A percentile compares a stretch with the other conserved stretches of the same genome.
These are phyloP conservation scores for Dactylellina sp. DNA, from an alignment of 2,329 filamentous ascomycete species.

Conservation along the genomic window DNA sequence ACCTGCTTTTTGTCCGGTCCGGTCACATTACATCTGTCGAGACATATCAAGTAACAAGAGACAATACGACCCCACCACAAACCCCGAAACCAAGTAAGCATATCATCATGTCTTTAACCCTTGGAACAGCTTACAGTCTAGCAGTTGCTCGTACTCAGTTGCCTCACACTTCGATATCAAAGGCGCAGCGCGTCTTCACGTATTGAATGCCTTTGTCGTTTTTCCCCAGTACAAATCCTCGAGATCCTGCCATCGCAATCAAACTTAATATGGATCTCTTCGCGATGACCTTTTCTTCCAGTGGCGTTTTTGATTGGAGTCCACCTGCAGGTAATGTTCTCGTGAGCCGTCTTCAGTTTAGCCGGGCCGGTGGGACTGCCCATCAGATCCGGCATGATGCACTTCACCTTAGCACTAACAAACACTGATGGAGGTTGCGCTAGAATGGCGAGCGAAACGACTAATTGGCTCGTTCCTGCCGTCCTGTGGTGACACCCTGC, in stretches of 20 bases:
- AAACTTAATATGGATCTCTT: slow-evolving; percentile 47
- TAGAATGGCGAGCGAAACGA: slow-evolving; percentile 28
- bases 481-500: slow-evolving; percentile 24
- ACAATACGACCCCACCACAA: slow-evolving; percentile 20
- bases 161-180: slow-evolving; percentile 20
- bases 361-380: slow-evolving; percentile 51
- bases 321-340: slow-evolving; percentile 44
- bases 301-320: slow-evolving; percentile 54
- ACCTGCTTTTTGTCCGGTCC: not conserved
- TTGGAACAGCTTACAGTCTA: not conserved
- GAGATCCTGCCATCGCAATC: slow-evolving; percentile 21
- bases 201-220: not conserved
- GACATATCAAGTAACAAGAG: too few relatives aligned
- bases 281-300: slow-evolving; percentile 16
- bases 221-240: slow-evolving; percentile 20
- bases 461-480: slow-evolving; percentile 29
- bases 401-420: slow-evolving; percentile 25
- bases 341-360: slow-evolving; percentile 47
- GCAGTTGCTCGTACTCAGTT: slow-evolving; percentile 8
- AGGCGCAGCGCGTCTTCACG: not conserved
- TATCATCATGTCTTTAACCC: too few relatives aligned
- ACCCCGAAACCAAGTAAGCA: slow-evolving; percentile 9
- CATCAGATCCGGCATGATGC: slow-evolving; percentile 44
- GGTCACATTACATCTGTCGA: too few relatives aligned
- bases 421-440: slow-evolving; percentile 30